Percentiles rank a stretch among this genome's conserved stretches.
Evolutionary conservation across 768 basidiomycete genomes (phyloP).

Genomic region (Tricholoma sp.): DNA sequence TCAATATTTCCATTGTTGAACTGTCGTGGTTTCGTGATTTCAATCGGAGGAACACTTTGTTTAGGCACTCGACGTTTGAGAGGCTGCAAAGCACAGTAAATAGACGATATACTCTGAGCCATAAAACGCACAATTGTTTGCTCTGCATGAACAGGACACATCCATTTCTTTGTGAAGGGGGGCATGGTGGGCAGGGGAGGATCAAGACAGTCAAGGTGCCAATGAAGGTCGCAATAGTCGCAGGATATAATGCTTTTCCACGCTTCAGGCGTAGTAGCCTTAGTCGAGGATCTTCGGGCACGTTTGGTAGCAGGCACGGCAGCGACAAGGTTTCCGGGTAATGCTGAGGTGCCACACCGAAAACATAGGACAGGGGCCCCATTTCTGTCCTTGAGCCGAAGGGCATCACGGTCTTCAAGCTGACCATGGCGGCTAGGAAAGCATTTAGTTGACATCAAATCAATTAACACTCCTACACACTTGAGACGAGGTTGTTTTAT

Average conservation of each 20-base stretch:
- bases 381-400: conserved; percentile 81
- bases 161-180: conserved; percentile 88
- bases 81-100: conserved; percentile 41
- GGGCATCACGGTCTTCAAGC: conserved; percentile 86
- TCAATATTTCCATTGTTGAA: conserved; percentile 93
- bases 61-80: conserved; percentile 78
- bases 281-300: conserved; percentile 44
- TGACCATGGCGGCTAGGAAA: conserved; percentile 70
- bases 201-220: conserved; percentile 95
- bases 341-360: conserved; percentile 78
- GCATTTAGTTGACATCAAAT: conserved; percentile 11
- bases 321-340: conserved; percentile 50
- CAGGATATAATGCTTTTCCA: conserved; percentile 85
- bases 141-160: conserved; percentile 98
- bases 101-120: conserved; percentile 7
- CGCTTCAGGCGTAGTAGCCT: conserved; percentile 40
- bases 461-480: conserved; percentile 41
- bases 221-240: conserved; percentile 91
- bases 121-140: conserved; percentile 61
- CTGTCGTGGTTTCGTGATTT: conserved; percentile 66
- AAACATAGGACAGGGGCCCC: conserved; percentile 85
- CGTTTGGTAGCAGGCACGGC: conserved; percentile 49
- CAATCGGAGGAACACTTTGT: conserved; percentile 59
- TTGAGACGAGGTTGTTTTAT: conserved; percentile 75
- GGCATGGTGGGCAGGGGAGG: conserved; percentile 88